phyloP scores from a whole-genome alignment of 2,329 filamentous ascomycete species.

The Monilinia fructicola region DNA sequence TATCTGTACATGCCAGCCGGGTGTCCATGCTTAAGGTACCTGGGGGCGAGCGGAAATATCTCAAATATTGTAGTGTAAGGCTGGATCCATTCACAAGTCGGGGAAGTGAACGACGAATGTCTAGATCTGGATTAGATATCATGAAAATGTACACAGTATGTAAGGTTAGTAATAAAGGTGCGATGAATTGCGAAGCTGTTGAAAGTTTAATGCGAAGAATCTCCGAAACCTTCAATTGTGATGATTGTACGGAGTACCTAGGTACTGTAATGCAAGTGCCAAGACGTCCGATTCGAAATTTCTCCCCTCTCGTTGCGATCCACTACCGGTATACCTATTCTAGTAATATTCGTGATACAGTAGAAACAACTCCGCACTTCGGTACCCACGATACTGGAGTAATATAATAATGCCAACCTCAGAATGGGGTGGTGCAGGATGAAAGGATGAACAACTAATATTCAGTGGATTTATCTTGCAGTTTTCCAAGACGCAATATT shows the following conservation, averaged over 20 bases:
- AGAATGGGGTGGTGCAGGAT: neutral
- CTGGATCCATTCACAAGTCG: neutral
- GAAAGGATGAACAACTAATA: neutral
- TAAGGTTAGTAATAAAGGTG: neutral
- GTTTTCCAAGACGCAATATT: slow-evolving; percentile 10
- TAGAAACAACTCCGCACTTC: neutral
- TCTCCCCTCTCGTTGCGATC: slow-evolving; percentile 11
- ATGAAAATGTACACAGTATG: neutral
- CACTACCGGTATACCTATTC: slow-evolving; percentile 12
- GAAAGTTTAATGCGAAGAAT: neutral
- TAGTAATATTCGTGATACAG: neutral
- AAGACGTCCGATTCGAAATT: neutral
- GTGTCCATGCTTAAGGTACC: slow-evolving; percentile 14
- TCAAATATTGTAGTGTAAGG: slow-evolving; percentile 8
- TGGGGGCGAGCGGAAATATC: neutral
- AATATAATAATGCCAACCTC: slow-evolving; percentile 9
- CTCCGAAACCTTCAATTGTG: neutral
- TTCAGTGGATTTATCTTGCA: neutral
- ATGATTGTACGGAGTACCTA: neutral
- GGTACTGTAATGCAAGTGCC: neutral
- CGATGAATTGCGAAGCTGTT: neutral
- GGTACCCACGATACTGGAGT: slow-evolving; percentile 4
- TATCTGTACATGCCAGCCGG: slow-evolving; percentile 15
- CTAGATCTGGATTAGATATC: neutral
- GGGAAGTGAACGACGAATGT: neutral